These are phyloP conservation scores for Oxytropis ochrocephala DNA, from an alignment of 306 rosid genomes.

Conservation along the genomic window DNA sequence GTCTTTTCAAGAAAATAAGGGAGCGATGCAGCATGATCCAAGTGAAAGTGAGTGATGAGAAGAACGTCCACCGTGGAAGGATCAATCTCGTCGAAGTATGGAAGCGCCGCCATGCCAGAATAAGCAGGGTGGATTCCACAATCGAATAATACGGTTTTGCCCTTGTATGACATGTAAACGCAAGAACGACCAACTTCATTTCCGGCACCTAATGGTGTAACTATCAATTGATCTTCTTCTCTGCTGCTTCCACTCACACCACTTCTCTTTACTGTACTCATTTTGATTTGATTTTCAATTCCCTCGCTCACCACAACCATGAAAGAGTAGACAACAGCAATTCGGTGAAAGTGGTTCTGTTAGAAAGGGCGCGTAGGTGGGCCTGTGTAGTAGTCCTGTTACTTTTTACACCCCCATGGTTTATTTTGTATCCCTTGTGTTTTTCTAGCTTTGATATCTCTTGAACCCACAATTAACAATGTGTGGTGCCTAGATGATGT, in stretches of 20 bases:
- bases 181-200: conserved; percentile 95
- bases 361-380: too few species aligned
- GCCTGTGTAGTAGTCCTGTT: too few species aligned
- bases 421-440: too few species aligned
- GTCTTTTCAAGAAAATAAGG: conserved; percentile 95
- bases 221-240: conserved; percentile 66
- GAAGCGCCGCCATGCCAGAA: conserved; percentile 96
- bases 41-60: conserved; percentile 87
- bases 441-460: too few species aligned
- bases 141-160: conserved; percentile 66
- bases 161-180: conserved; percentile 75
- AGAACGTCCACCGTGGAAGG: conserved; percentile 86
- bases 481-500: too few species aligned
- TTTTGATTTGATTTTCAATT: background rate
- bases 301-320: background rate
- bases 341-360: too few species aligned
- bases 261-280: conserved; percentile 48
- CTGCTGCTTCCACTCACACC: conserved; percentile 27
- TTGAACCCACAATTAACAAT: too few species aligned
- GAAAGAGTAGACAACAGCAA: too few species aligned
- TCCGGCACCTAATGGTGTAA: conserved; percentile 88
- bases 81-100: conserved; percentile 86
- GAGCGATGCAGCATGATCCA: conserved; percentile 91
- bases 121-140: conserved; percentile 94
- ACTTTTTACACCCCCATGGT: too few species aligned